Percentiles rank a stretch among this genome's conserved stretches.
Evolutionary conservation across 23 red algal genomes (phyloP).

Genomic region (Gracilariopsis chorda): DNA sequence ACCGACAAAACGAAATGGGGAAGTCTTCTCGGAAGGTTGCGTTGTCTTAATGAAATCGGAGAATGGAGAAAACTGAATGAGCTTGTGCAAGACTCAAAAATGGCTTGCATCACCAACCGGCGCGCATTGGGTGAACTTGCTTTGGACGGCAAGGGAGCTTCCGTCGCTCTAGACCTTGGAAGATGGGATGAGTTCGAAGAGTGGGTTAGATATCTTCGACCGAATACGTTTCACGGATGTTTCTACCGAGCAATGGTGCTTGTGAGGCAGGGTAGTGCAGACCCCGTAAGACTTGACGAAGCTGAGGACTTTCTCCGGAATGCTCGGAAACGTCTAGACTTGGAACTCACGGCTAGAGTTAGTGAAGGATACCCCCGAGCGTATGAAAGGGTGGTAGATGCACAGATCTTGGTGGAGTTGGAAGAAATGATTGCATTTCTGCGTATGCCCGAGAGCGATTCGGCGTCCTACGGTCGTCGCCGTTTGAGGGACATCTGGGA

Average conservation of each 20-base stretch:
- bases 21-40: constrained; percentile 56
- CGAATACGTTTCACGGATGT: constrained; percentile 44
- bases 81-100: constrained; percentile 40
- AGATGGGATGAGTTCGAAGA: constrained; percentile 92
- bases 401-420: constrained; percentile 89
- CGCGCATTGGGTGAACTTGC: constrained; percentile 29
- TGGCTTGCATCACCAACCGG: constrained; percentile 2
- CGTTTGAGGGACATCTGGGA: constrained; percentile 76
- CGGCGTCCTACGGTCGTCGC: constrained; percentile 21
- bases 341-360: constrained; percentile 79
- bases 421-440: constrained; percentile 81
- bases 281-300: constrained; percentile 41
- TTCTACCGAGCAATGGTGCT: constrained; percentile 81
- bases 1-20: constrained; percentile 56
- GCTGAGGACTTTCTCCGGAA: constrained; percentile 48
- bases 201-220: constrained; percentile 55
- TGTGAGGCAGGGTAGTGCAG: constrained; percentile 41
- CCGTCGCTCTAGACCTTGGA: constrained; percentile 83
- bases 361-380: constrained; percentile 96
- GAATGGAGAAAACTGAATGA: constrained; percentile 88
- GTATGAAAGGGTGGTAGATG: constrained; percentile 79
- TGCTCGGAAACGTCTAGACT: constrained; percentile 75
- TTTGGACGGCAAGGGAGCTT: constrained; percentile 66
- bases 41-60: constrained; percentile 86
- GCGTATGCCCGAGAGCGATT: constrained; percentile 15